These are phyloP conservation scores for Syncephalastrum contaminatum DNA, from an alignment of 371 early-diverging fungal species.

Conservation along the genomic window DNA sequence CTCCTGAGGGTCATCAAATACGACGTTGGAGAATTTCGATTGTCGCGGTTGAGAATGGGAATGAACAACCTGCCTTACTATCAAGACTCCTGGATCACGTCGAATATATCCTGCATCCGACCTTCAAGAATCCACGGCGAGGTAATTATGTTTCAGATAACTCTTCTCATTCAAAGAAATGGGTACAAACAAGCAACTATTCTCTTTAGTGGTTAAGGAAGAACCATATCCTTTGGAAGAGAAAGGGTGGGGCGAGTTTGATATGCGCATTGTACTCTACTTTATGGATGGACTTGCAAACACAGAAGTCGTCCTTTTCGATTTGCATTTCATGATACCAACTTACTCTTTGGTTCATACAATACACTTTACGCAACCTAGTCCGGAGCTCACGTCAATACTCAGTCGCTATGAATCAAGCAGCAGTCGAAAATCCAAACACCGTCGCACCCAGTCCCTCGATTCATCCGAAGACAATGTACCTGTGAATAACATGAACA, in stretches of 20 bases:
- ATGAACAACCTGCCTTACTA: slow-evolving; percentile 50
- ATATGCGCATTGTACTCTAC: slow-evolving; percentile 58
- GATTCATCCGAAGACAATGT: slow-evolving; percentile 7
- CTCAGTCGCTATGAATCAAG: too few species aligned
- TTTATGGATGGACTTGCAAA: slow-evolving; percentile 49
- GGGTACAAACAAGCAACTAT: not conserved
- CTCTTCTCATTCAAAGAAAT: too few species aligned
- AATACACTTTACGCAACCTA: slow-evolving; percentile 12
- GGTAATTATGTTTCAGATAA: slow-evolving; percentile 48
- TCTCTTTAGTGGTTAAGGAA: slow-evolving; percentile 51
- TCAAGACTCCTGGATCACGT: slow-evolving; percentile 61
- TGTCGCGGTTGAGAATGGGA: slow-evolving; percentile 44
- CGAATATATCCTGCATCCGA: slow-evolving; percentile 72
- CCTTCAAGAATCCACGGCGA: slow-evolving; percentile 63
- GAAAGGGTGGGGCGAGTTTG: slow-evolving; percentile 75
- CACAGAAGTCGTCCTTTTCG: slow-evolving; percentile 50
- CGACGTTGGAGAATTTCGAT: slow-evolving; percentile 60
- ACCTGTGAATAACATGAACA: not conserved
- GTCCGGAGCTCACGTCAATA: not conserved
- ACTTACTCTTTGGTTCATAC: slow-evolving; percentile 50
- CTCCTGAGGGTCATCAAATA: slow-evolving; percentile 51
- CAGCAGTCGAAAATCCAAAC: slow-evolving; percentile 18
- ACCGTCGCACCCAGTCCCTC: slow-evolving; percentile 21
- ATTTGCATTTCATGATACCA: slow-evolving; percentile 58
- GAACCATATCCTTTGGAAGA: slow-evolving; percentile 56